These are phyloP conservation scores for Xylaria sp. DNA, from an alignment of 2,329 filamentous ascomycete genomes.

Conservation along the genomic window DNA sequence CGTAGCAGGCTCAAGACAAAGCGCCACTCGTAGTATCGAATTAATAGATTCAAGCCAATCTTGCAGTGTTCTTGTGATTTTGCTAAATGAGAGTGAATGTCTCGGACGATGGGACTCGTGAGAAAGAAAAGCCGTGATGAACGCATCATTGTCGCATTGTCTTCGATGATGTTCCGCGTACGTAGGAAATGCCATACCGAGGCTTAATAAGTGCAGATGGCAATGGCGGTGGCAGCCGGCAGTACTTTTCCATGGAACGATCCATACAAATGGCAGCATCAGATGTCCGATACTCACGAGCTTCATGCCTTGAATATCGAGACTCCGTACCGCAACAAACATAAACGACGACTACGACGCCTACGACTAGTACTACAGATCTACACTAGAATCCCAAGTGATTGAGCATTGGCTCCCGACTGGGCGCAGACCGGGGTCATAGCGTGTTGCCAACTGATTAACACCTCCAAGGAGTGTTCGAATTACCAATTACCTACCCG, in stretches of 20 bases:
- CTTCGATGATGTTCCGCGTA: no score
- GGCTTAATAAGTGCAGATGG: neutral
- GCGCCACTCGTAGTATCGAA: neutral
- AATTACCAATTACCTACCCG: no score
- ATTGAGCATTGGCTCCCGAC: neutral
- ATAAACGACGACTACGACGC: neutral
- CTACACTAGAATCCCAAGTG: neutral
- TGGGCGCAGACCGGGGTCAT: neutral
- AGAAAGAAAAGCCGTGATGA: no score
- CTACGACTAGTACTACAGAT: neutral
- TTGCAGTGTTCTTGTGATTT: neutral
- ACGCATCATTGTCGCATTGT: no score
- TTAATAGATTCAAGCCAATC: neutral
- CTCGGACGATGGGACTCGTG: no score
- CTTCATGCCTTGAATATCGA: neutral
- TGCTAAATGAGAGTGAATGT: no score
- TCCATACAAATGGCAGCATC: neutral
- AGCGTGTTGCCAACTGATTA: no score
- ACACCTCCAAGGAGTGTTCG: no score
- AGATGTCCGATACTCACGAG: neutral
- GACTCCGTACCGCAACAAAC: neutral
- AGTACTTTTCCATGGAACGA: slow-evolving; percentile 19
- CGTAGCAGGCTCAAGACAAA: neutral
- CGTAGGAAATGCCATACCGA: neutral
- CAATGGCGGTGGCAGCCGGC: slow-evolving; percentile 24